Conservation (phyloP, 2,329 filamentous ascomycete species). For the Fusarium torreyae region DNA sequence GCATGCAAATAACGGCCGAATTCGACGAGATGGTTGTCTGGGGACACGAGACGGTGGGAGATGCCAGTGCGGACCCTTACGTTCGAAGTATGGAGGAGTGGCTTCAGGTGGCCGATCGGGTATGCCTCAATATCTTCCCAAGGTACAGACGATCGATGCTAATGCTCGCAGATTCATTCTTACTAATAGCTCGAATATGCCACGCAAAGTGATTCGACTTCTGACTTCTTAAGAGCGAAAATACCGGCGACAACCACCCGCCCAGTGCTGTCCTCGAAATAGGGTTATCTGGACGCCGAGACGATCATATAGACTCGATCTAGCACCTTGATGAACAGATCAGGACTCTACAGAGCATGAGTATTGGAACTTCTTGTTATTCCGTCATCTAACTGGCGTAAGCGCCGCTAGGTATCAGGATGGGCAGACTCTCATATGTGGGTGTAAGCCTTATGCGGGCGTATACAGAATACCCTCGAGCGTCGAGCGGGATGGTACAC, state of each 20-base stretch:
- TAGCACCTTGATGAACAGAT: neutral
- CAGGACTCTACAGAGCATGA: neutral
- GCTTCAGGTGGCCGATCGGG: constrained; percentile 79
- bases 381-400: neutral
- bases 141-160: constrained; percentile 1
- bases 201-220: neutral
- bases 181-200: constrained; percentile 27
- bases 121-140: constrained; percentile 56
- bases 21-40: constrained; percentile 88
- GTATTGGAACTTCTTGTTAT: neutral
- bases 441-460: no score
- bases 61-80: constrained; percentile 76
- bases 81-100: constrained; percentile 85
- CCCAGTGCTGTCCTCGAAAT: neutral
- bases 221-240: neutral
- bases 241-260: neutral
- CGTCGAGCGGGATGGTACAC: no score
- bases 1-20: constrained; percentile 73
- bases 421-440: neutral
- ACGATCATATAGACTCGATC: neutral
- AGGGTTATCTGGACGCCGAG: neutral
- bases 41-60: constrained; percentile 80
- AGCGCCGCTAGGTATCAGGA: neutral
- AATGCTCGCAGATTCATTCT: constrained; percentile 43
- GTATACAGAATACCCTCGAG: no score